These are phyloP conservation scores for Passiflora organensis DNA, from an alignment of 345 rosid genomes.

Conservation along the genomic window DNA sequence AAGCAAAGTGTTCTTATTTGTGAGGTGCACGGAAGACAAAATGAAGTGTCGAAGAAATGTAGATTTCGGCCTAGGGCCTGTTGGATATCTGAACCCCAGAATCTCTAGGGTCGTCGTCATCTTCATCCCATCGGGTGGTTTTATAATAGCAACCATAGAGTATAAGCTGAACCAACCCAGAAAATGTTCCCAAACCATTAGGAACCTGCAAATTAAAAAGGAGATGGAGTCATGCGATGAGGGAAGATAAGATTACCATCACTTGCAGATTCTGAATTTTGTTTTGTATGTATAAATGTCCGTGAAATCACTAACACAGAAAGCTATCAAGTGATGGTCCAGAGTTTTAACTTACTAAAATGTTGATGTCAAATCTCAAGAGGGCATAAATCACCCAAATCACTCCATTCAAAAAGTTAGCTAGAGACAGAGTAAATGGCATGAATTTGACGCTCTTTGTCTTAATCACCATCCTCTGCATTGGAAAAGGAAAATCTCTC, in stretches of 20 bases:
- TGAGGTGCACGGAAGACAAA: too few relatives aligned
- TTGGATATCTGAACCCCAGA: slow-evolving; percentile 26
- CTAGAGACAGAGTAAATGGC: slow-evolving; percentile 60
- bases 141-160: slow-evolving; percentile 36
- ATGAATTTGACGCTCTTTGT: slow-evolving; percentile 87
- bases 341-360: slow-evolving; percentile 57
- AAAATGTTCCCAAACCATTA: slow-evolving; percentile 38
- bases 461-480: slow-evolving; percentile 51
- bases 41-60: too few relatives aligned
- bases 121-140: slow-evolving; percentile 42
- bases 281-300: too few relatives aligned
- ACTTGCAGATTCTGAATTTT: too few relatives aligned
- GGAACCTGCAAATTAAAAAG: slow-evolving; percentile 13
- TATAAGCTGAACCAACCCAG: slow-evolving; percentile 45
- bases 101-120: slow-evolving; percentile 10
- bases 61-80: not conserved
- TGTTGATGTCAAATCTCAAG: slow-evolving; percentile 51
- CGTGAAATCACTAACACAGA: too few relatives aligned
- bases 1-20: too few relatives aligned
- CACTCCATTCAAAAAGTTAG: slow-evolving; percentile 46
- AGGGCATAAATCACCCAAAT: slow-evolving; percentile 54
- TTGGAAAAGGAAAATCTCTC: too few relatives aligned
- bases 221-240: too few relatives aligned
- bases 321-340: too few relatives aligned
- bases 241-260: too few relatives aligned